Evolutionary conservation across 2,329 filamentous ascomycete species (phyloP).

Genomic region (Fusarium coicis): DNA sequence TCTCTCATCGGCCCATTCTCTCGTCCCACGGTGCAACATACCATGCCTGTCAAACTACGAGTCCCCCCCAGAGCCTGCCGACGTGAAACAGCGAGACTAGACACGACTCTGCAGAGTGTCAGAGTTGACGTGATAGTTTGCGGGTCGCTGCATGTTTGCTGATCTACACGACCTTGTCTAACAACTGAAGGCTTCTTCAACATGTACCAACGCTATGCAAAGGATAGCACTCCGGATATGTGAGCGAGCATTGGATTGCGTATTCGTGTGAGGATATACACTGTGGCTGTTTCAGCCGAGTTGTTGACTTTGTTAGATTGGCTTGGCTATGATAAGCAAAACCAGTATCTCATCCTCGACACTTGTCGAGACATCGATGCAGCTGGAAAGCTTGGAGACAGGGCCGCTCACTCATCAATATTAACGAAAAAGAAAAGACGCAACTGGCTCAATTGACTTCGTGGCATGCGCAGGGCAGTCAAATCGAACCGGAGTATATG

Average conservation of each 20-base stretch:
- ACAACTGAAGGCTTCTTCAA: not conserved
- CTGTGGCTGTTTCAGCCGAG: conserved; percentile 19
- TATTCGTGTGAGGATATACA: not conserved
- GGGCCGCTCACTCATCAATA: not conserved
- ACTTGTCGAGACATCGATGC: not conserved
- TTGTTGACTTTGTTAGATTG: not conserved
- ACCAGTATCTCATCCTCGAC: not conserved
- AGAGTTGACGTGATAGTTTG: conserved; percentile 4
- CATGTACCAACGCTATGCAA: not conserved
- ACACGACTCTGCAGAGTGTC: conserved; percentile 16
- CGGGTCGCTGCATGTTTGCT: conserved; percentile 33
- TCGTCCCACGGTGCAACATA: conserved; percentile 10
- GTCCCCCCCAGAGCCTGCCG: not conserved
- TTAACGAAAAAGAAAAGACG: not conserved
- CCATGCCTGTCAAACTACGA: conserved; percentile 20
- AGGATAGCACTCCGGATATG: not conserved
- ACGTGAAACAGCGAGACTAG: not conserved
- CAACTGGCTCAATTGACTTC: not conserved
- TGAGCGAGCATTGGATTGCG: not conserved
- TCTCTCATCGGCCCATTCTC: conserved; percentile 24
- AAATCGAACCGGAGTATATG: not conserved
- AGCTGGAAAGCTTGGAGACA: not conserved
- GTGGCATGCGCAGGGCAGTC: not conserved
- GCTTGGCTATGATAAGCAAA: not conserved
- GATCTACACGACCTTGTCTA: conserved; percentile 22